A percentile compares a stretch with the other conserved stretches of the same genome.
phyloP scores from a whole-genome alignment of 73 alveolate genomes.

The Paramecium sonneborni region DNA sequence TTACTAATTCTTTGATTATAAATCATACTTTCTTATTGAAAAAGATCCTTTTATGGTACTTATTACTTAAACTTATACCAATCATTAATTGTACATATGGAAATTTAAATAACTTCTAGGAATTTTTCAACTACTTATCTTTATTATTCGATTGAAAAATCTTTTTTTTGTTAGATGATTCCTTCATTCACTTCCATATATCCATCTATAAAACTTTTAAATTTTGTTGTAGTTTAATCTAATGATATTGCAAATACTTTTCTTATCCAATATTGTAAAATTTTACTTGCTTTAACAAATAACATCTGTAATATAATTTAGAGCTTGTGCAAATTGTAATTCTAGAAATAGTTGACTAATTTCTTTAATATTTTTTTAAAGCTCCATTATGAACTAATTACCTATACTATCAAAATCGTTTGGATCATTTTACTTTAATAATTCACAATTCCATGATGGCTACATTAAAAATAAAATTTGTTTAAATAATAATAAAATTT shows the following conservation, averaged over 20 bases:
- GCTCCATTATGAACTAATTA: neutral
- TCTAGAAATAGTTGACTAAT: neutral
- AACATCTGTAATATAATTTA: neutral
- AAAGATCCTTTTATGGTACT: neutral
- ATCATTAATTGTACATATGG: neutral
- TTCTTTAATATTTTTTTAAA: neutral
- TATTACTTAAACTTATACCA: neutral
- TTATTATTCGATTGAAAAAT: neutral
- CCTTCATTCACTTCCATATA: neutral
- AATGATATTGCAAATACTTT: neutral
- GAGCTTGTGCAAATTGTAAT: neutral
- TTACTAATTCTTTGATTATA: neutral
- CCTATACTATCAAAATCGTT: neutral
- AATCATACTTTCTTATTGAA: neutral
- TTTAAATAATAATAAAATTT: no score
- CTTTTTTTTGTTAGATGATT: neutral
- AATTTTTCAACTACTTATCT: neutral
- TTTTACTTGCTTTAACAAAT: neutral
- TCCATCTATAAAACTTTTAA: neutral
- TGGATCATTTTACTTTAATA: neutral
- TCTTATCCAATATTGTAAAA: neutral
- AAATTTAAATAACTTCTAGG: neutral
- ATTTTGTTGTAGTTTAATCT: neutral
- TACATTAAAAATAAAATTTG: neutral
- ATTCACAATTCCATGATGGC: neutral